Conservation (phyloP, 2,329 filamentous ascomycete species). For the Colletotrichum lini region DNA sequence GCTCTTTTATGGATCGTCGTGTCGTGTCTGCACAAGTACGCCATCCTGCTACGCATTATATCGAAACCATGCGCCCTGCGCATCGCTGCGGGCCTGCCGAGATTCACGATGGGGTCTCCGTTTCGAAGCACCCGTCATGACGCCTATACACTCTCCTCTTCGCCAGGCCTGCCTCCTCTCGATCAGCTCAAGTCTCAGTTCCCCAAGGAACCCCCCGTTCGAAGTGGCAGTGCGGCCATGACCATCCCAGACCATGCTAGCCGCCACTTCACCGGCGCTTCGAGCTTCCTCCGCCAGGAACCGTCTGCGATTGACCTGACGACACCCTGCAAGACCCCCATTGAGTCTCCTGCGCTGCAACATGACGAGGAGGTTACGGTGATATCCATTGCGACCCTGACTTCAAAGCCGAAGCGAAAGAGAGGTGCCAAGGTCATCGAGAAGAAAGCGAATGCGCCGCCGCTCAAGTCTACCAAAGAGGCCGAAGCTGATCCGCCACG, state of each 20-base stretch:
- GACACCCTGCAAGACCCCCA: slow-evolving; percentile 26
- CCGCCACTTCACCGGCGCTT: background rate
- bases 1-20: background rate
- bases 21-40: background rate
- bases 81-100: slow-evolving; percentile 54
- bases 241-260: slow-evolving; percentile 3
- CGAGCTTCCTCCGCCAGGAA: slow-evolving; percentile 34
- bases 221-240: slow-evolving; percentile 16
- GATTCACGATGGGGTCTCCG: slow-evolving; percentile 51
- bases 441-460: slow-evolving; percentile 36
- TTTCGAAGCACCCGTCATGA: slow-evolving; percentile 48
- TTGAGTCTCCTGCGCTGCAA: slow-evolving; percentile 19
- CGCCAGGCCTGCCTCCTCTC: slow-evolving; percentile 69
- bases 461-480: slow-evolving; percentile 13
- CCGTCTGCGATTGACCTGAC: slow-evolving; percentile 36
- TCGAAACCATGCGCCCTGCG: slow-evolving; percentile 63
- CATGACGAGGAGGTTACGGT: slow-evolving; percentile 34
- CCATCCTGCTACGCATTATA: slow-evolving; percentile 50
- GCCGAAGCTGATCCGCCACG: slow-evolving; percentile 47
- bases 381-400: slow-evolving; percentile 27
- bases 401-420: slow-evolving; percentile 37
- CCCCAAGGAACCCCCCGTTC: slow-evolving; percentile 14
- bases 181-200: slow-evolving; percentile 62
- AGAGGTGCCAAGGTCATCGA: slow-evolving; percentile 35
- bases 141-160: slow-evolving; percentile 59